Evolutionary conservation across 352 stramenopile species (phyloP).

Genomic region (Phytophthora tentaculata): DNA sequence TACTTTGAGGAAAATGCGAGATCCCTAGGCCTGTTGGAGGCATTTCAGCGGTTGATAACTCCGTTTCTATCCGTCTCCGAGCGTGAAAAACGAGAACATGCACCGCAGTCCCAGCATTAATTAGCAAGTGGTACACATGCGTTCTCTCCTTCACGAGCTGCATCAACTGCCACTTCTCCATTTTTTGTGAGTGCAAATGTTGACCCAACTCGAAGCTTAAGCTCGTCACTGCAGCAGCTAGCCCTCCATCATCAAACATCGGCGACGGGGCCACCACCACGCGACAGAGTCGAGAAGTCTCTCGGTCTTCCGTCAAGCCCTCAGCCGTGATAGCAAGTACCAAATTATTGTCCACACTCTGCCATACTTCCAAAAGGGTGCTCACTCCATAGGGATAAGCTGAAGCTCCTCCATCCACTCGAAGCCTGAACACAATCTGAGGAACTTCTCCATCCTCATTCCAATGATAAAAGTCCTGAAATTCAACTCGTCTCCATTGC

Average conservation of each 20-base stretch:
- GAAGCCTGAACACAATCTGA: conserved; percentile 24
- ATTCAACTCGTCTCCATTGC: conserved; percentile 52
- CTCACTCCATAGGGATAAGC: conserved; percentile 21
- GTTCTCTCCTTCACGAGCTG: conserved; percentile 17
- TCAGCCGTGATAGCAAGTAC: conserved; percentile 52
- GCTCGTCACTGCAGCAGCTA: conserved; percentile 23
- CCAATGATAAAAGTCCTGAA: conserved; percentile 17
- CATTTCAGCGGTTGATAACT: not conserved
- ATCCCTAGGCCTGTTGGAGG: conserved; percentile 17
- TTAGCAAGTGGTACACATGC: conserved; percentile 49
- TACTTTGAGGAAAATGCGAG: conserved; percentile 42
- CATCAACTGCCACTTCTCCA: conserved; percentile 63
- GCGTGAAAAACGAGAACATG: conserved; percentile 43
- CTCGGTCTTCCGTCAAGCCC: conserved; percentile 21
- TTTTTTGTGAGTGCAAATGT: conserved; percentile 30
- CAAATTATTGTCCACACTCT: conserved; percentile 57
- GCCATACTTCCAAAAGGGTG: conserved; percentile 58
- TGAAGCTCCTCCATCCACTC: conserved; percentile 22
- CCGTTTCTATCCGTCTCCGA: not conserved
- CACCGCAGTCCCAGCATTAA: conserved; percentile 54
- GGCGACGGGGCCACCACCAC: conserved; percentile 56
- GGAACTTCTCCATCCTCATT: conserved; percentile 14
- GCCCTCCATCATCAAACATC: conserved; percentile 14
- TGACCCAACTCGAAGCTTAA: conserved; percentile 50
- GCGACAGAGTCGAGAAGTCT: conserved; percentile 38